These are phyloP conservation scores for Mucor lusitanicus DNA, from an alignment of 371 early-diverging fungal genomes.

Conservation along the genomic window DNA sequence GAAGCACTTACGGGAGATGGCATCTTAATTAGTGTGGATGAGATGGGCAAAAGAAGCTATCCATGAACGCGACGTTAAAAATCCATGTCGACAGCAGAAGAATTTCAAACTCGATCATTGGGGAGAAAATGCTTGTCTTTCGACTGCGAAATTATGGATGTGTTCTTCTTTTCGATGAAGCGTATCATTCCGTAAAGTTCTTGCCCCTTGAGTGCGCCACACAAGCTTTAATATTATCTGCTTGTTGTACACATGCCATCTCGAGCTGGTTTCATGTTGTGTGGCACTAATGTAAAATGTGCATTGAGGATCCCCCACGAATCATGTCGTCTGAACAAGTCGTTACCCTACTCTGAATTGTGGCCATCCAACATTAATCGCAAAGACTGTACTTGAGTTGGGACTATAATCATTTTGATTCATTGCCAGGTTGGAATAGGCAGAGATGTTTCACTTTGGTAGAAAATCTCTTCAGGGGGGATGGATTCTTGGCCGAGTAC, in stretches of 20 bases:
- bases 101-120: background rate
- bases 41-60: background rate
- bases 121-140: background rate
- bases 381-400: too few relatives aligned
- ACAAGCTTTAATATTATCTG: background rate
- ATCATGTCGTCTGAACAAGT: background rate
- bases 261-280: background rate
- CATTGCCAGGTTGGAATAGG: background rate
- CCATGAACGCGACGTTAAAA: background rate
- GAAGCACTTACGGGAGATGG: slow-evolving; percentile 18
- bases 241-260: background rate
- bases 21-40: slow-evolving; percentile 3
- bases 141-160: background rate
- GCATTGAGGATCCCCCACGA: background rate
- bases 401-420: too few relatives aligned
- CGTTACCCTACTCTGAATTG: too few relatives aligned
- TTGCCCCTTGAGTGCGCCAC: too few relatives aligned
- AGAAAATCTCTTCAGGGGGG: background rate
- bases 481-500: background rate
- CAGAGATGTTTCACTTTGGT: background rate
- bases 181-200: background rate
- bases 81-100: background rate
- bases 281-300: too few relatives aligned
- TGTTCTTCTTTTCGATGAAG: background rate
- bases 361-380: too few relatives aligned